These are phyloP conservation scores for Trichoderma semiorbis DNA, from an alignment of 2,329 filamentous ascomycete genomes.

Conservation along the genomic window DNA sequence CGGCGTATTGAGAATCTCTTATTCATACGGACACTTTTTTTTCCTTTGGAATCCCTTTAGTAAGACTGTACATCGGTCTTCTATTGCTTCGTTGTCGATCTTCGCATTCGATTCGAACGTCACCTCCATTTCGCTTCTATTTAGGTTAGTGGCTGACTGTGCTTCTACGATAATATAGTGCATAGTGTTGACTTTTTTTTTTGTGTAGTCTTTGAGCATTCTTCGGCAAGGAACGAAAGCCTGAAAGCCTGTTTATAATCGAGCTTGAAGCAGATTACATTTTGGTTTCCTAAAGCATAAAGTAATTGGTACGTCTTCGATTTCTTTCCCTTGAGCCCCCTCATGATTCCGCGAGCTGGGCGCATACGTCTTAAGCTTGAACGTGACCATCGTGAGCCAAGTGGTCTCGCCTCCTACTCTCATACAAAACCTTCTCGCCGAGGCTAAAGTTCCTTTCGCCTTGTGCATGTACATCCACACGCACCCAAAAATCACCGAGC, in stretches of 20 bases:
- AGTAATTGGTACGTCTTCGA: slow-evolving; percentile 6
- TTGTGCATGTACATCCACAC: neutral
- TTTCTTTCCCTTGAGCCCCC: too few species aligned
- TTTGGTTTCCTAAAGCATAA: slow-evolving; percentile 4
- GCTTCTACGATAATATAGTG: neutral
- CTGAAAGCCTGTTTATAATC: neutral
- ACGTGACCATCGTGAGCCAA: neutral
- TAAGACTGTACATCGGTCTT: slow-evolving; percentile 35
- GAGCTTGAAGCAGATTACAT: slow-evolving; percentile 7
- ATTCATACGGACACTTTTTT: slow-evolving; percentile 31
- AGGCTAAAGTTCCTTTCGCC: neutral
- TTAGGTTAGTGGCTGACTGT: neutral
- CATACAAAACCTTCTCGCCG: neutral
- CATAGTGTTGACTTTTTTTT: neutral
- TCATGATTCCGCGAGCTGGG: neutral
- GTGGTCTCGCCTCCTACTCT: neutral
- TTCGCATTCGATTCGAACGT: slow-evolving; percentile 28
- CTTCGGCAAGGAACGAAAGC: slow-evolving; percentile 3
- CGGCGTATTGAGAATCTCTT: slow-evolving; percentile 39
- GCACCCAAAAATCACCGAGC: neutral
- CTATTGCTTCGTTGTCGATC: slow-evolving; percentile 35
- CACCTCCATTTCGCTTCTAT: slow-evolving; percentile 14
- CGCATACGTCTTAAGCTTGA: neutral
- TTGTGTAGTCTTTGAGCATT: slow-evolving; percentile 5
- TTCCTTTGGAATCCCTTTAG: slow-evolving; percentile 35